Evolutionary conservation across 2,329 filamentous ascomycete species (phyloP).

Genomic region (Botryotinia convoluta): DNA sequence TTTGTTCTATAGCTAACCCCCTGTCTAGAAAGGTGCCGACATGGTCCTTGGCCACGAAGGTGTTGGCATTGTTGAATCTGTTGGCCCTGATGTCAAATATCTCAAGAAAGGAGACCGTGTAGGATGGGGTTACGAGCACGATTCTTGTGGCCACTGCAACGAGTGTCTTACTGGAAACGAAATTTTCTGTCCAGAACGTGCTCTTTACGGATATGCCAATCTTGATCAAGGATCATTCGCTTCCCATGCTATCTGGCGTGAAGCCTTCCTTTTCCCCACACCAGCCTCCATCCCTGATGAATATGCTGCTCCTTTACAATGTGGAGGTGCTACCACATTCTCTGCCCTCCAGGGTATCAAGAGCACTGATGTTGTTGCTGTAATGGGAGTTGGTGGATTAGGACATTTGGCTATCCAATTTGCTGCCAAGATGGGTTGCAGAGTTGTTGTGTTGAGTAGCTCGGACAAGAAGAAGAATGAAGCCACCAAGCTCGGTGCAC

Average conservation of each 20-base stretch:
- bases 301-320: slow-evolving; percentile 46
- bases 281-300: slow-evolving; percentile 40
- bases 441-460: slow-evolving; percentile 55
- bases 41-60: slow-evolving; percentile 63
- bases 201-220: slow-evolving; percentile 44
- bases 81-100: slow-evolving; percentile 53
- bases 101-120: slow-evolving; percentile 43
- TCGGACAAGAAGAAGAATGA: slow-evolving; percentile 62
- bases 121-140: slow-evolving; percentile 46
- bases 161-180: slow-evolving; percentile 44
- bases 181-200: slow-evolving; percentile 42
- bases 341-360: slow-evolving; percentile 37
- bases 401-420: slow-evolving; percentile 62
- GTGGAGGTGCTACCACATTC: slow-evolving; percentile 44
- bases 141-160: slow-evolving; percentile 44
- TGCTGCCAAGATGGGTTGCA: slow-evolving; percentile 59
- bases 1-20: slow-evolving; percentile 7
- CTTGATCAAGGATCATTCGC: slow-evolving; percentile 48
- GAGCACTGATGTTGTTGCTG: slow-evolving; percentile 36
- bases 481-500: slow-evolving; percentile 55
- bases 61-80: slow-evolving; percentile 60
- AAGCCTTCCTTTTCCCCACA: slow-evolving; percentile 42
- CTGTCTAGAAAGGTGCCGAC: slow-evolving; percentile 17
- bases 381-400: slow-evolving; percentile 57
- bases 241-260: slow-evolving; percentile 40